Evolutionary conservation across 192 early-diverging fungal genomes (phyloP), one percentile per base, ranked within the genome.

Genomic region (Jimgerdemannia lactiflua): DNA sequence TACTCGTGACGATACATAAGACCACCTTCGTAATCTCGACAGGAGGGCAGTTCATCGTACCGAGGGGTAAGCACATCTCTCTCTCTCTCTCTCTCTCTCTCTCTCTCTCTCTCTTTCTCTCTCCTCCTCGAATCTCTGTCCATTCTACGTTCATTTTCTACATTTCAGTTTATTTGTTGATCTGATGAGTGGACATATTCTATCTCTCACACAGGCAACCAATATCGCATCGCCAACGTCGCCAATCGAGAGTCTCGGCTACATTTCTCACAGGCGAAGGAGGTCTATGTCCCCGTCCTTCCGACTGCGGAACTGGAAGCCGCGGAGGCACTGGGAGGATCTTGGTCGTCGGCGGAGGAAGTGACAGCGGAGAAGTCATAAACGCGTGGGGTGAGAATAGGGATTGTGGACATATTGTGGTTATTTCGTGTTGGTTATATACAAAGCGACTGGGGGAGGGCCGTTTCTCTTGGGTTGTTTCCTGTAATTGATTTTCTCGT

Each of bases 11-110:
- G 19, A 73, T 89, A 10, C 78, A 90, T 75, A 83, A 79, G 63
- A 81, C 69, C 1, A 71, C n/a, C 20, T 90, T 90, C 72, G 76
- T 75, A 20, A 75, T 88, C 7, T 64, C 43, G 9, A 75, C 73
- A 3, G 85, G 83, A 3, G 64, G 74, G 1, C 79, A 85, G 59
- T 87, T 90, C 65, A 73, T 89, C 68, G 79, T 90, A 39, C 89
- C 89, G 8, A 69, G 89, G 82, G 86, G 88, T 86, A 75, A 68
- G 29, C 18, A 6, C 19, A 59, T 59, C 14, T 59, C 8, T 10
- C 49, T 10, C 49, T 29, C 29, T 29, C 29, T 1, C 29, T 29
- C 29, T 29, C 29, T 29, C 29, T 29, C 29, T 0, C 29, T 29
- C 29, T 29, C 29, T 29, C 29, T 29, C 29, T 29, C 29, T 0